Evolutionary conservation across 1,284 basidiomycete species (phyloP), one percentile per base, ranked within the genome.

Genomic region (Malassezia sp.): DNA sequence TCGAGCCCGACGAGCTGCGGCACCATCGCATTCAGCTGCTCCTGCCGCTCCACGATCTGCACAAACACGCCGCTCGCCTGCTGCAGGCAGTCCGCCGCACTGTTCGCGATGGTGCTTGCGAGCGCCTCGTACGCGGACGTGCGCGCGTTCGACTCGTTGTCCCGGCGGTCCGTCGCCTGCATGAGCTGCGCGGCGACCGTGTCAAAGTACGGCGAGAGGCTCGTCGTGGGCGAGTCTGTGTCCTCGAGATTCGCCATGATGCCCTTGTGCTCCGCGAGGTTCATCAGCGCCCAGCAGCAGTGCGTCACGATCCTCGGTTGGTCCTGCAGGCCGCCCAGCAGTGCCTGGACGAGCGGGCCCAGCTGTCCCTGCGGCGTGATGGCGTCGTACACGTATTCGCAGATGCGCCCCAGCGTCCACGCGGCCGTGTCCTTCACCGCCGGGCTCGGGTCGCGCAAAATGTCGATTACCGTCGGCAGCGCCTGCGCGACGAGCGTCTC

Each of bases 71-170:
- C 84, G 62, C 86, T 84, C 17, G 91, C 83, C 28, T 88, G 81
- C 14, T 78, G 73, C 34, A 95, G 78, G 24, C 81, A 82, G 71
- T 95, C 90, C 29, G 77, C 73, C 1, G 87, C 81, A 1, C 88
- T 80, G 63, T 89, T 81, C 2, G 81, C 78, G 39, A 91, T 78
- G 63, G 84, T 85, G 8, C 85, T 83, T 1, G 85, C 82, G 56
- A 97, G 83, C 18, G 91, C 88, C 71, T 96, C 89, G 69, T 96
- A 97, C 1, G 93, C 90, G 4, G 91, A 85, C 8, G 88, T 91
- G 57, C 93, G 80, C 74, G 83, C 86, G 73, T 95, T 93, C 43
- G 82, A 77, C 64, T 96, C 91, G 71, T 95, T 96, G 43, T 78
- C 79, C 8, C 80, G 75, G 54, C 86, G 88, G 53, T 18, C 59